phyloP scores from a whole-genome alignment of 768 basidiomycete genomes.

The Boletus reticuloceps region DNA sequence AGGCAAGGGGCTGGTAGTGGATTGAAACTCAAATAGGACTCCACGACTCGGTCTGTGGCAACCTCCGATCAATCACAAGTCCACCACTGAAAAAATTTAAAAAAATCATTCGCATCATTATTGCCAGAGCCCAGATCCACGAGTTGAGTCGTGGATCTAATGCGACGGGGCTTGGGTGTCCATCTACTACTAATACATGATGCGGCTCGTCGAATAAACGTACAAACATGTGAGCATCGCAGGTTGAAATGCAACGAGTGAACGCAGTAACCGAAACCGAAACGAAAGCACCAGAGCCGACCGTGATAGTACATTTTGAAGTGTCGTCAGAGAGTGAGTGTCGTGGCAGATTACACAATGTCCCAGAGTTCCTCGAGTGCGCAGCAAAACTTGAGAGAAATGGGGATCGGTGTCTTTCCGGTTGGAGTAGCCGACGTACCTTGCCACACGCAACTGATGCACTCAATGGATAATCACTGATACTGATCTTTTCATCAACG shows the following conservation, averaged over 20 bases:
- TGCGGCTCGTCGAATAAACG: constrained; percentile 16
- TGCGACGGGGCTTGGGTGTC: constrained; percentile 31
- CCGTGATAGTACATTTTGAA: constrained; percentile 6
- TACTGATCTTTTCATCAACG: constrained; percentile 95
- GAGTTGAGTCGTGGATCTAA: constrained; percentile 35
- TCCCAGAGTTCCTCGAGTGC: constrained; percentile 95
- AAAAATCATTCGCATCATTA: constrained; percentile 32
- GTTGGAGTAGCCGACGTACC: constrained; percentile 45
- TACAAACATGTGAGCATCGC: constrained; percentile 24
- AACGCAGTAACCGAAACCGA: background rate
- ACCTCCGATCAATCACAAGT: background rate
- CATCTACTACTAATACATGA: constrained; percentile 29
- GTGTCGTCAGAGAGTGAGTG: background rate
- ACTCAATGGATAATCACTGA: constrained; percentile 91
- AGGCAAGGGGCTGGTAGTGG: background rate
- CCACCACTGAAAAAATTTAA: background rate
- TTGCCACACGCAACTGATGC: constrained; percentile 97
- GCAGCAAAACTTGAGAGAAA: constrained; percentile 69
- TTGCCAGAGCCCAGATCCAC: constrained; percentile 30
- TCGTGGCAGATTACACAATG: constrained; percentile 53
- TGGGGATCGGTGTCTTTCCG: constrained; percentile 1
- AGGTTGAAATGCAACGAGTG: constrained; percentile 34
- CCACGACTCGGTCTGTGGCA: background rate
- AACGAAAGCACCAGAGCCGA: constrained; percentile 1
- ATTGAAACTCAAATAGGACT: constrained; percentile 15